Percentiles rank a stretch among this genome's conserved stretches.
phyloP scores from a whole-genome alignment of 306 rosid genomes.

The Abrus pulchellus region DNA sequence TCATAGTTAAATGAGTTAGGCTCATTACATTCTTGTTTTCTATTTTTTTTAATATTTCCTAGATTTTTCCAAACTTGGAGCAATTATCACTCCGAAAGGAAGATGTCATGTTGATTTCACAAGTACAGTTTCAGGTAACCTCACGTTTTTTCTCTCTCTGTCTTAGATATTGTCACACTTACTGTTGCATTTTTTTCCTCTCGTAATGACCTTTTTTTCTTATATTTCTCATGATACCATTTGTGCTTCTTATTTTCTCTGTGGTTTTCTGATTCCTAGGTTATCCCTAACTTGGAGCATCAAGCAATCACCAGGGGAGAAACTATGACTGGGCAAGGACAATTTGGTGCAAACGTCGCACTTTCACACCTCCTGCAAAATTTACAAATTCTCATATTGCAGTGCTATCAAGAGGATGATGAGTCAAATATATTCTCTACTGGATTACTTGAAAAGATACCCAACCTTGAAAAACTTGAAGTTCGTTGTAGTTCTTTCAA shows the following conservation, averaged over 20 bases:
- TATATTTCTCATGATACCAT: background rate
- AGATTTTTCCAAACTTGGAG: constrained; percentile 17
- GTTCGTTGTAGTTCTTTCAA: background rate
- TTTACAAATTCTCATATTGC: background rate
- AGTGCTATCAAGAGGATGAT: constrained; percentile 7
- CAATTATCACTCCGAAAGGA: constrained; percentile 11
- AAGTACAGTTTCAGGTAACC: background rate
- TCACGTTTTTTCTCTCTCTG: background rate
- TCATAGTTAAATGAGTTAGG: background rate
- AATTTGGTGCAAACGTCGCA: background rate
- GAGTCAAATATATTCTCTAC: background rate
- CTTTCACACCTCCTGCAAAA: background rate
- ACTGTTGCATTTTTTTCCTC: background rate
- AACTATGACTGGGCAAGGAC: background rate
- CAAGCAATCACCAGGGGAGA: background rate
- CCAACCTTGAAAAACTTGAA: background rate
- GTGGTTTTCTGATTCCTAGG: background rate
- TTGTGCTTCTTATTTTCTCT: background rate
- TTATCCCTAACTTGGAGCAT: background rate
- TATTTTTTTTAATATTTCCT: background rate
- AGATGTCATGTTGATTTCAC: background rate
- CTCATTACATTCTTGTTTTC: background rate
- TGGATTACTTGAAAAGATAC: constrained; percentile 6
- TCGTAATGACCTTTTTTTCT: background rate
- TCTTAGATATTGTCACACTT: too few relatives aligned